A percentile compares a stretch with the other conserved stretches of the same genome.
phyloP scores from a whole-genome alignment of 495 filamentous ascomycete genomes.

The Trichoderma asperelloides region DNA sequence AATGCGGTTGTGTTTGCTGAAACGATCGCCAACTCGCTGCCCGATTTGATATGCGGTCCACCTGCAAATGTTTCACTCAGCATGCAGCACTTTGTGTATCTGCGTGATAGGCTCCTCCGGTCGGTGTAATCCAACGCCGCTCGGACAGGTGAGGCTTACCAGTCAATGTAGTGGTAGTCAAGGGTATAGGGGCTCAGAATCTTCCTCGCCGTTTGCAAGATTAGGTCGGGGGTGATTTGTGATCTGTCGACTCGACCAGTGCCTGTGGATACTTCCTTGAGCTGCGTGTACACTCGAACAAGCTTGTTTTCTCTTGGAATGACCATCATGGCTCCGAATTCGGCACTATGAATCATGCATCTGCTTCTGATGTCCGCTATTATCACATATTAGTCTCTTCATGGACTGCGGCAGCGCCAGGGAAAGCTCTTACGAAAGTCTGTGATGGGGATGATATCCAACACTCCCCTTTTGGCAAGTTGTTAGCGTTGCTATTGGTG shows the following conservation, averaged over 20 bases:
- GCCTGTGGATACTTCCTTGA: constrained; percentile 39
- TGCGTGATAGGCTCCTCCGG: constrained; percentile 13
- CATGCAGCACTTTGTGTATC: not conserved
- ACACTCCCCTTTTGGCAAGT: constrained; percentile 33
- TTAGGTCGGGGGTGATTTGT: not conserved
- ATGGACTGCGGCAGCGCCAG: not conserved
- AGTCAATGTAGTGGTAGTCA: constrained; percentile 5
- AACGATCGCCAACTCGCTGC: constrained; percentile 60
- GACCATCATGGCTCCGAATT: constrained; percentile 55
- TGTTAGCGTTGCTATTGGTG: not conserved
- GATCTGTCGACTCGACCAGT: not conserved
- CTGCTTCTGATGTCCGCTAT: constrained; percentile 56
- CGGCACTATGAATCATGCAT: constrained; percentile 57
- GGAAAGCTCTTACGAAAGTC: constrained; percentile 45
- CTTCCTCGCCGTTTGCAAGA: not conserved
- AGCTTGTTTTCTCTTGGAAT: constrained; percentile 61
- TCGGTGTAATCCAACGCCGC: constrained; percentile 28
- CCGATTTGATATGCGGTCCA: constrained; percentile 53
- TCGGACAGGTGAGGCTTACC: not conserved
- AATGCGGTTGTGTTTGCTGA: constrained; percentile 47
- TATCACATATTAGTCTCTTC: constrained; percentile 12
- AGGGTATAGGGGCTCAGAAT: constrained; percentile 3
- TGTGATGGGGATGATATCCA: constrained; percentile 58
- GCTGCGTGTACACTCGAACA: constrained; percentile 62
- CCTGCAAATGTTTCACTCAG: constrained; percentile 12